Evolutionary conservation across 1,284 basidiomycete species (phyloP).

Genomic region (Sanghuangporus baumii): DNA sequence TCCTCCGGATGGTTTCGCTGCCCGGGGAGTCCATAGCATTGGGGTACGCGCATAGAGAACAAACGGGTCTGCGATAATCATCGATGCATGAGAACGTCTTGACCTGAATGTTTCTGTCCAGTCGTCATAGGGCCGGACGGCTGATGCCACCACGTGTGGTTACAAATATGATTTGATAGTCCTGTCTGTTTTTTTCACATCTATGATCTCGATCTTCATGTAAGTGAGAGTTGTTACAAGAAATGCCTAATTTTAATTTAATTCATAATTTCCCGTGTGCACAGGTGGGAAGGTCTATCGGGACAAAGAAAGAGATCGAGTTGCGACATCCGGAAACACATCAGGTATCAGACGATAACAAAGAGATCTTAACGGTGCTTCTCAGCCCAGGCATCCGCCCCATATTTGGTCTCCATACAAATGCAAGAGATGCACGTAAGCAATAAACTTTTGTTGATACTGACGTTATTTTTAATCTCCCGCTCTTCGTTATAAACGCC

Average conservation of each 20-base stretch:
- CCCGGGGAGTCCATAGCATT: not conserved
- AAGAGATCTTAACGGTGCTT: constrained; percentile 9
- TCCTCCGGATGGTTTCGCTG: not conserved
- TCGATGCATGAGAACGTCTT: not conserved
- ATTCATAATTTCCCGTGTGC: constrained; percentile 1
- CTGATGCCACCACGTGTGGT: constrained; percentile 9
- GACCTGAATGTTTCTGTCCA: not conserved
- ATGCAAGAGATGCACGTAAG: not conserved
- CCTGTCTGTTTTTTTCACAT: not conserved
- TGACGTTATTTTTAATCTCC: constrained; percentile 9
- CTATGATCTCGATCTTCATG: not conserved
- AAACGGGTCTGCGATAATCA: not conserved
- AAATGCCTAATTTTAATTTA: constrained; percentile 8
- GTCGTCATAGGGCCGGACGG: constrained; percentile 11
- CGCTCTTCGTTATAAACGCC: constrained; percentile 8
- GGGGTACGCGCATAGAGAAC: not conserved
- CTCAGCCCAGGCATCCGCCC: constrained; percentile 1
- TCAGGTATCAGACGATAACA: constrained; percentile 13
- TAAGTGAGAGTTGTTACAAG: not conserved
- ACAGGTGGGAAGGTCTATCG: not conserved
- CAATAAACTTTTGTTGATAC: constrained; percentile 3
- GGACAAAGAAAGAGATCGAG: constrained; percentile 8
- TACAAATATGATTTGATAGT: constrained; percentile 4
- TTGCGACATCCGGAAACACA: constrained; percentile 1
- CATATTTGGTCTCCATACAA: constrained; percentile 10